Evolutionary conservation across 129 eudicot species (phyloP).

Genomic region (Flaveria sonorensis): DNA sequence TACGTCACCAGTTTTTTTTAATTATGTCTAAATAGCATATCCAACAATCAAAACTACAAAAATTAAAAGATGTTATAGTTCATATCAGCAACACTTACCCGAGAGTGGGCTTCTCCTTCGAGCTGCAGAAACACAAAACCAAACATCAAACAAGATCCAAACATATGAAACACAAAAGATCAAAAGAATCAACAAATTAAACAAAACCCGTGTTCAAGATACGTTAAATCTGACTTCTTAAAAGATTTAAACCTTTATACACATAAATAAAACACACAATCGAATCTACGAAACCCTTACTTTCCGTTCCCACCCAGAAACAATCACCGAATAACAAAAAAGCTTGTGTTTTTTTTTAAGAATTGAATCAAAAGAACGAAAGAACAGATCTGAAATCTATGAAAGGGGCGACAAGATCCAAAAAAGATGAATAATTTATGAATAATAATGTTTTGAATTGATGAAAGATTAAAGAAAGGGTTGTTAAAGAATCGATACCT

Average conservation of each 20-base stretch:
- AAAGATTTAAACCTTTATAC: conserved; percentile 3
- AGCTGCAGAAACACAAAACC: conserved; percentile 56
- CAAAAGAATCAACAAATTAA: neutral
- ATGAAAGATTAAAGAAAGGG: too few species aligned
- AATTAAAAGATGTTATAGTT: neutral
- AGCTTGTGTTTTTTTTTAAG: neutral
- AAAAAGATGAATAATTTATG: neutral
- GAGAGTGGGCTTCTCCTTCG: conserved; percentile 99
- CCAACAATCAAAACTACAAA: neutral
- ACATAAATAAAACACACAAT: neutral
- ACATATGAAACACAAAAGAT: neutral
- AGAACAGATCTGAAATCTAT: conserved; percentile 44
- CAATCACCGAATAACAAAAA: neutral
- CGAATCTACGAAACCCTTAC: conserved; percentile 26
- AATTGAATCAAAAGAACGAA: conserved; percentile 2
- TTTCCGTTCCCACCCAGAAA: conserved; percentile 20
- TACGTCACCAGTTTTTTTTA: neutral
- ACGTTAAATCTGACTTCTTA: neutral
- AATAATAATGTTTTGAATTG: too few species aligned
- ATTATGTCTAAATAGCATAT: conserved; percentile 14
- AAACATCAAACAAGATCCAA: conserved; percentile 28
- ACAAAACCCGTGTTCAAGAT: neutral
- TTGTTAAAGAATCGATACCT: conserved; percentile 34
- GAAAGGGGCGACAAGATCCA: conserved; percentile 20
- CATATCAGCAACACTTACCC: conserved; percentile 57